Percentiles rank a stretch among this genome's conserved stretches.
Conservation (phyloP, 352 stramenopile genomes). For the Phytophthora kernoviae region DNA sequence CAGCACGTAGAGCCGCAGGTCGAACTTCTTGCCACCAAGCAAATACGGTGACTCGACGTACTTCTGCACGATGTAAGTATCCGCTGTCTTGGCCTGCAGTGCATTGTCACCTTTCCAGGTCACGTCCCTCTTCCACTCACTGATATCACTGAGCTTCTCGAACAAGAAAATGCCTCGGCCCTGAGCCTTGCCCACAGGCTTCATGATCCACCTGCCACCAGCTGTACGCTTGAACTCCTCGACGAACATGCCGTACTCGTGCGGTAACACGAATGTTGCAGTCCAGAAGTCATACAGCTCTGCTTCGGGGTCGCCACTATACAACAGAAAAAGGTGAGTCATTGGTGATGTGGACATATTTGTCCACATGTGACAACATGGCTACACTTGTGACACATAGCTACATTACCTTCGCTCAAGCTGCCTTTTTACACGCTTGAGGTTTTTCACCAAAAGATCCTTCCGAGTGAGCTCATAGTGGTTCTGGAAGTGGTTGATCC, state of each 20-base stretch:
- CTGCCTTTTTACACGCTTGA: slow-evolving; percentile 90
- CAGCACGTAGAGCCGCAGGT: slow-evolving; percentile 92
- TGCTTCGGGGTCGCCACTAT: slow-evolving; percentile 43
- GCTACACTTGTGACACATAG: slow-evolving; percentile 18
- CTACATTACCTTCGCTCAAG: slow-evolving; percentile 61
- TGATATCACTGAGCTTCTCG: slow-evolving; percentile 87
- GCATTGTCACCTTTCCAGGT: slow-evolving; percentile 48
- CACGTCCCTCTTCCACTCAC: slow-evolving; percentile 85
- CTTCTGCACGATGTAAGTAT: slow-evolving; percentile 83
- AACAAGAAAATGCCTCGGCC: slow-evolving; percentile 89
- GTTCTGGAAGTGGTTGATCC: slow-evolving; percentile 94
- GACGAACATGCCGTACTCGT: slow-evolving; percentile 86
- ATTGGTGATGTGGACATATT: background rate
- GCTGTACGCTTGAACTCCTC: slow-evolving; percentile 70
- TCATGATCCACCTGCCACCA: slow-evolving; percentile 93
- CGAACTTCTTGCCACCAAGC: slow-evolving; percentile 82
- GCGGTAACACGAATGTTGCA: slow-evolving; percentile 85
- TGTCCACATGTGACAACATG: slow-evolving; percentile 3
- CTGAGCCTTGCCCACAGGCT: slow-evolving; percentile 87
- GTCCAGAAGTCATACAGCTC: slow-evolving; percentile 68
- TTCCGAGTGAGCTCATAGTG: slow-evolving; percentile 93
- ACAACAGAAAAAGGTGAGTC: background rate
- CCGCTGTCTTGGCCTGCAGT: slow-evolving; percentile 47
- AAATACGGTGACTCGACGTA: slow-evolving; percentile 81
- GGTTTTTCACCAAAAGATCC: slow-evolving; percentile 90